Evolutionary conservation across 139 green algal species (phyloP).

Genomic region (Coelastrella sp.): DNA sequence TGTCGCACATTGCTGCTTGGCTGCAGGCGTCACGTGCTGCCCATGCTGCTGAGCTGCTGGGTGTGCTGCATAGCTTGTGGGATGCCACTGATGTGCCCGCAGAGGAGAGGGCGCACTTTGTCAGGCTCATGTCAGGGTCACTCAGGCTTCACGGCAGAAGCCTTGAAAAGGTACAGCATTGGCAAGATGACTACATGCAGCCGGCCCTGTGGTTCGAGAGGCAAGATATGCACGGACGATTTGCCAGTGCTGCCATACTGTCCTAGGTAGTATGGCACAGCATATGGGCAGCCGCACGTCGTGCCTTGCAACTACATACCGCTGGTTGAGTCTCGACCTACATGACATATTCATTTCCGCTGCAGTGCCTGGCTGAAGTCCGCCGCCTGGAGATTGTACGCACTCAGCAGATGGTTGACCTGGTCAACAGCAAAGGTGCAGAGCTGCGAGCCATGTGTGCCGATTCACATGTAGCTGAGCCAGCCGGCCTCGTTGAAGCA

Average conservation of each 20-base stretch:
- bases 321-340: no score
- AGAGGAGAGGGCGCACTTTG: constrained; percentile 48
- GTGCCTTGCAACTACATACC: no score
- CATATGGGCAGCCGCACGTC: no score
- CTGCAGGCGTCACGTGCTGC: constrained; percentile 55
- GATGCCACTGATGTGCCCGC: constrained; percentile 47
- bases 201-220: no score
- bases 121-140: constrained; percentile 37
- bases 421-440: constrained; percentile 58
- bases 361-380: constrained; percentile 69
- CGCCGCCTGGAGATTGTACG: constrained; percentile 64
- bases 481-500: constrained; percentile 49
- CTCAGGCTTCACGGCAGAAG: constrained; percentile 55
- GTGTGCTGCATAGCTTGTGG: constrained; percentile 62
- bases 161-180: constrained; percentile 56
- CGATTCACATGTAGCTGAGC: constrained; percentile 58
- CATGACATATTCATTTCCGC: not conserved
- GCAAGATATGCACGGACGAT: not conserved
- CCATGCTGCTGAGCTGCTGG: constrained; percentile 51
- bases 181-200: no score
- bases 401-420: constrained; percentile 63
- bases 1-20: not conserved
- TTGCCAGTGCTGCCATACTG: not conserved
- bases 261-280: no score
- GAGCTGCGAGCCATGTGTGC: constrained; percentile 67